Evolutionary conservation across 2,329 filamentous ascomycete species (phyloP).

Genomic region (Colletotrichum plurivorum): DNA sequence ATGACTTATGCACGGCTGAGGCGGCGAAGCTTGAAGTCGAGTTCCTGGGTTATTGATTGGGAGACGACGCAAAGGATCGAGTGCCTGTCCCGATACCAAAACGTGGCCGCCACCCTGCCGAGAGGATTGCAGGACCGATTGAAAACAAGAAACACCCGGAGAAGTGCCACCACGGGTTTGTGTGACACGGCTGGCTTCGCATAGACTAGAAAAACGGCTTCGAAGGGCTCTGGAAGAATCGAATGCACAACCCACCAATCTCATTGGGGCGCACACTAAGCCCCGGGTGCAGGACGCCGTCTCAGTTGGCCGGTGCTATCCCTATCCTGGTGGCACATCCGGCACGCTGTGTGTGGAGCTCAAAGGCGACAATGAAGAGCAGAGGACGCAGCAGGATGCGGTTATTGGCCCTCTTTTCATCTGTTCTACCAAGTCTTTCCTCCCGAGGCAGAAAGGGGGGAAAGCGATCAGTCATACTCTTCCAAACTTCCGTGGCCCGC

Average conservation of each 20-base stretch:
- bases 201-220: slow-evolving; percentile 11
- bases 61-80: neutral
- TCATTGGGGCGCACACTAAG: slow-evolving; percentile 27
- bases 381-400: slow-evolving; percentile 13
- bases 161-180: slow-evolving; percentile 23
- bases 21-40: slow-evolving; percentile 17
- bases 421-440: neutral
- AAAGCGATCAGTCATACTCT: neutral
- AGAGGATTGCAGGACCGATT: neutral
- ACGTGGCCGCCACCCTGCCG: neutral
- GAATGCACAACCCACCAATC: neutral
- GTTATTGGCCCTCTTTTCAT: slow-evolving; percentile 23
- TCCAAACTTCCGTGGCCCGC: no score
- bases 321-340: slow-evolving; percentile 41
- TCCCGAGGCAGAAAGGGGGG: slow-evolving; percentile 13
- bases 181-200: slow-evolving; percentile 16
- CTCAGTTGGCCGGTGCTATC: slow-evolving; percentile 36
- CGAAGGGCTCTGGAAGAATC: slow-evolving; percentile 34
- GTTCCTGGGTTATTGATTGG: neutral
- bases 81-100: slow-evolving; percentile 10
- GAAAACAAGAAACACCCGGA: slow-evolving; percentile 29
- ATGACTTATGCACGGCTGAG: slow-evolving; percentile 8
- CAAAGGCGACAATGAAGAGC: neutral
- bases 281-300: slow-evolving; percentile 16
- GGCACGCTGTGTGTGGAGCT: slow-evolving; percentile 26